Evolutionary conservation across 2,329 filamentous ascomycete genomes (phyloP), one percentile per base, ranked within the genome.

Genomic region (Aureobasidium sp.): DNA sequence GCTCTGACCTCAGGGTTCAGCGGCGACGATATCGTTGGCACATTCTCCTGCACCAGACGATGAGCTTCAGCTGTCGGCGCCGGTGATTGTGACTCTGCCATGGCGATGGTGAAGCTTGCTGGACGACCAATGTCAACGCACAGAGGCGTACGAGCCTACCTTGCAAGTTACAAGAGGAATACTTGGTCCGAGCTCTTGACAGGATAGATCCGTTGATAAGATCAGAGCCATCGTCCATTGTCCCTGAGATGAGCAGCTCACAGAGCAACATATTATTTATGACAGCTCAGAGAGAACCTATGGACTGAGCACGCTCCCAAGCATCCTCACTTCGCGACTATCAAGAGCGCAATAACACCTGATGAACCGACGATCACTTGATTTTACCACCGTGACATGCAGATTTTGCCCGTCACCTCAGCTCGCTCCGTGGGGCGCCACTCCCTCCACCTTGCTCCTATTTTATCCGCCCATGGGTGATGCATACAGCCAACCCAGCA

Each of bases 1-100:
- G 77, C 71, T 32, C 72, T 67, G 12, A 81, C 79, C 50, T 87
- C 84, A 51, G 86, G 85, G 68, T 92, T 92, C 65, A 92, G 82
- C 32, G 88, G 88, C 12, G 89, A 92, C 2, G 88, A 85, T 1
- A 91, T 80, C 13, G 85, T 81, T 5, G 89, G 88, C 64, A 82
- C 82, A 73, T 92, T 86, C 70, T 84, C 84, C 68, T 89, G 87
- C 64, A 46, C 8, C 57, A 43, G 36, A 15, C 57, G 57, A 26
- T 39, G n/a, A 4, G 57, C 46, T 6, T 60, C 57, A 5, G 24
- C 24, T 47, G 46, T 34, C 7, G 57, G 57, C 20, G 57, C 46
- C 20, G 57, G 57, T 15, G 57, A 60, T 34, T 60, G 44, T 27
- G 57, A 50, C 3, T 51, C 57, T 8, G 44, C 12, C 57, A 60